Percentiles rank a stretch among this genome's conserved stretches.
Evolutionary conservation across 1,284 basidiomycete species (phyloP).

Genomic region (Ustilago bromivora): DNA sequence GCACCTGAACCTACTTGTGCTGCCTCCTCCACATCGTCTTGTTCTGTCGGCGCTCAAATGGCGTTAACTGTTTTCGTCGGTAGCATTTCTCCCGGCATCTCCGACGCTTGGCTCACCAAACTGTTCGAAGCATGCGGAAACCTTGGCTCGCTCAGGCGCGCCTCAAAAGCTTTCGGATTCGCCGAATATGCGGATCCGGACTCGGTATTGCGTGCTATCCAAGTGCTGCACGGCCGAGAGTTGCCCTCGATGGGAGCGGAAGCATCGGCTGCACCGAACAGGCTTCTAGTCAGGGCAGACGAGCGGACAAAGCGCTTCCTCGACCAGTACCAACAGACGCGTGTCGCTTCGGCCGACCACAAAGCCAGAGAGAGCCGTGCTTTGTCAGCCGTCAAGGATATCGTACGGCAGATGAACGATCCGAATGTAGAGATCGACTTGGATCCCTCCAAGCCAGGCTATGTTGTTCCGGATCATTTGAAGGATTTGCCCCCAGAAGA

Average conservation of each 20-base stretch:
- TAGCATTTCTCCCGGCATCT: conserved; percentile 92
- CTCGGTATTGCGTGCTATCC: conserved; percentile 83
- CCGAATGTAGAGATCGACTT: conserved; percentile 75
- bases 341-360: conserved; percentile 79
- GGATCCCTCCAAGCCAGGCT: conserved; percentile 45
- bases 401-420: conserved; percentile 67
- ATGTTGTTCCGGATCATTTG: conserved; percentile 88
- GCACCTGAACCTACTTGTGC: conserved; percentile 9
- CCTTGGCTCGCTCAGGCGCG: conserved; percentile 86
- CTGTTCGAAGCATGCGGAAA: conserved; percentile 88
- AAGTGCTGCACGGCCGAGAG: conserved; percentile 84
- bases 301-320: conserved; percentile 89
- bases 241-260: conserved; percentile 71
- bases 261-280: conserved; percentile 73
- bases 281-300: conserved; percentile 82
- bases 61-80: conserved; percentile 83
- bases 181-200: conserved; percentile 91
- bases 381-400: conserved; percentile 73
- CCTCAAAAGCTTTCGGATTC: conserved; percentile 94
- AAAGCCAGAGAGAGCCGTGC: conserved; percentile 69
- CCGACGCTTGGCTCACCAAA: conserved; percentile 79
- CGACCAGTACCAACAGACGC: conserved; percentile 82
- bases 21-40: conserved; percentile 5
- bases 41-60: conserved; percentile 57
- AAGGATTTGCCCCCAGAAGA: conserved; percentile 95